Conservation (phyloP, 768 basidiomycete species). For the Xanthoconium purpureum region DNA sequence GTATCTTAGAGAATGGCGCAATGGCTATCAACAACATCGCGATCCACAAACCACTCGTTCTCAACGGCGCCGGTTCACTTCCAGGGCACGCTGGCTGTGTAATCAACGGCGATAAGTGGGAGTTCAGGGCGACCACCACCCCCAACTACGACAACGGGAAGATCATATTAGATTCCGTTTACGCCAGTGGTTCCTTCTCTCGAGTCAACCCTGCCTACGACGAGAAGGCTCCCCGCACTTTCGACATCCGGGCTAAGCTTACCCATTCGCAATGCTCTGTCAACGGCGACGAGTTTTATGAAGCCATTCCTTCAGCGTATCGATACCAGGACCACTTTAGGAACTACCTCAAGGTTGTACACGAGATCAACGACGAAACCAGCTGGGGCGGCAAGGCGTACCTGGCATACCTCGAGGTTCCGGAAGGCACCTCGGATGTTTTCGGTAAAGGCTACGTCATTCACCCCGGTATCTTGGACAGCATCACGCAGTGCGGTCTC, state of each 20-base stretch:
- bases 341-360: conserved; percentile 28
- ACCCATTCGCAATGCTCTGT: conserved; percentile 16
- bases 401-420: conserved; percentile 22
- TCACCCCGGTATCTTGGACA: conserved; percentile 35
- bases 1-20: conserved; percentile 34
- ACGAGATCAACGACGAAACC: conserved; percentile 27
- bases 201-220: conserved; percentile 27
- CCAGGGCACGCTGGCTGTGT: conserved; percentile 27
- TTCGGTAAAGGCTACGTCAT: conserved; percentile 31
- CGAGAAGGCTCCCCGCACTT: conserved; percentile 16
- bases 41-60: conserved; percentile 31
- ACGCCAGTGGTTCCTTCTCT: conserved; percentile 29
- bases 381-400: conserved; percentile 29
- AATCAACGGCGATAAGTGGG: conserved; percentile 28
- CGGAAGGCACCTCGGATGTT: conserved; percentile 25
- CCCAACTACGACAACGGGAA: conserved; percentile 21
- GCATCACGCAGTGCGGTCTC: conserved; percentile 32
- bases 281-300: conserved; percentile 20
- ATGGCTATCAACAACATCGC: conserved; percentile 27
- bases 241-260: conserved; percentile 25
- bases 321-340: conserved; percentile 25
- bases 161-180: conserved; percentile 29
- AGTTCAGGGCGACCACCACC: conserved; percentile 29
- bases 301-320: conserved; percentile 17
- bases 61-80: conserved; percentile 11